A percentile compares a stretch with the other conserved stretches of the same genome.
Evolutionary conservation across 805 yeast genomes (phyloP).

Genomic region (Saccharomycopsis sp.): DNA sequence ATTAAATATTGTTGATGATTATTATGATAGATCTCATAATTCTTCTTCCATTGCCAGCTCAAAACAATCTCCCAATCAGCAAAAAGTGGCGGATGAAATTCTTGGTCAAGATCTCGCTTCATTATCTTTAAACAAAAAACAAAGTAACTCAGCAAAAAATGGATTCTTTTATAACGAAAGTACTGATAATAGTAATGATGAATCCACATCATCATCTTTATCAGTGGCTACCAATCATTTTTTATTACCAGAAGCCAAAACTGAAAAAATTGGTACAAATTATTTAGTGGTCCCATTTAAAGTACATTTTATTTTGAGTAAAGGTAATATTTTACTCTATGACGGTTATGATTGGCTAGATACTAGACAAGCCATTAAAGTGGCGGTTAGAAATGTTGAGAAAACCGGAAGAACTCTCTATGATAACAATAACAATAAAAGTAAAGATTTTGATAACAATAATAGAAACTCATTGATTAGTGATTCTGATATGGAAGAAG

Average conservation of each 20-base stretch:
- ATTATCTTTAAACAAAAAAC: background rate
- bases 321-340: slow-evolving; percentile 39
- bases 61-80: background rate
- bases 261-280: slow-evolving; percentile 8
- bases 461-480: background rate
- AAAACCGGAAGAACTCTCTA: slow-evolving; percentile 26
- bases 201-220: slow-evolving; percentile 6
- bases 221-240: slow-evolving; percentile 19
- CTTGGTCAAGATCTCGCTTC: background rate
- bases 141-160: background rate
- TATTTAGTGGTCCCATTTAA: slow-evolving; percentile 27
- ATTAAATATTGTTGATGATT: slow-evolving; percentile 22
- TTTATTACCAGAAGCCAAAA: background rate
- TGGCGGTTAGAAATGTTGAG: slow-evolving; percentile 57
- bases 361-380: slow-evolving; percentile 56
- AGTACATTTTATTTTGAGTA: slow-evolving; percentile 26
- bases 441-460: slow-evolving; percentile 6
- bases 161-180: background rate
- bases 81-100: background rate
- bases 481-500: background rate
- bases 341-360: slow-evolving; percentile 93
- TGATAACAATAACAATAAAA: background rate
- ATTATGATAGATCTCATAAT: slow-evolving; percentile 13
- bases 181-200: background rate
- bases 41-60: background rate